These are phyloP conservation scores for Cucurbita pepo DNA, from an alignment of 306 rosid genomes.

Conservation along the genomic window DNA sequence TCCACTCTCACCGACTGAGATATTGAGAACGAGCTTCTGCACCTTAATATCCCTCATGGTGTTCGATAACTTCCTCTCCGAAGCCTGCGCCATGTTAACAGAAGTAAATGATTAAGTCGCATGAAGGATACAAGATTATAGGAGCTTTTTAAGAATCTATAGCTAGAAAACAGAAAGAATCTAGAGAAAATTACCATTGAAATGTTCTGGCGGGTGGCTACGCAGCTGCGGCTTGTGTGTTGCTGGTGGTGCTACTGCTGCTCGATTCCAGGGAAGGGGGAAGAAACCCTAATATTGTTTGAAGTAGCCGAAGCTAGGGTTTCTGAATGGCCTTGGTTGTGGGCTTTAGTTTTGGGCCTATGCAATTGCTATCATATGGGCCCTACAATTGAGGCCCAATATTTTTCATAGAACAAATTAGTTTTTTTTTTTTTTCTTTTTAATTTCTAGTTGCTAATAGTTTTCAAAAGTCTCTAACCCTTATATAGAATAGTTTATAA, in stretches of 20 bases:
- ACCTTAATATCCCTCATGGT: conserved; percentile 15
- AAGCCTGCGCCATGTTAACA: conserved; percentile 1
- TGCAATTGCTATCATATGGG: not conserved
- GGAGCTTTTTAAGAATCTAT: not conserved
- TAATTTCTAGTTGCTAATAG: too few species aligned
- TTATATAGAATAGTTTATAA: too few species aligned
- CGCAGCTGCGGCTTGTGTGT: not conserved
- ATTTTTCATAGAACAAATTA: not conserved
- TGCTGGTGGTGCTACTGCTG: not conserved
- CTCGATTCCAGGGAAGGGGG: not conserved
- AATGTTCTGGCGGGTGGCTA: not conserved
- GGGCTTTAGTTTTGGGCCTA: not conserved
- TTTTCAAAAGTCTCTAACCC: too few species aligned
- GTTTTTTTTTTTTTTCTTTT: too few species aligned
- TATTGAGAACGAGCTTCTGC: conserved; percentile 12
- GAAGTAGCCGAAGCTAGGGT: not conserved
- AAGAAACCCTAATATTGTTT: not conserved
- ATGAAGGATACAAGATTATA: not conserved
- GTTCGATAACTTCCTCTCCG: conserved; percentile 14
- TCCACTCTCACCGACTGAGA: conserved; percentile 15
- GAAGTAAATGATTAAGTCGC: not conserved
- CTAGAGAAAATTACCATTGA: not conserved
- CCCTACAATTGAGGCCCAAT: not conserved
- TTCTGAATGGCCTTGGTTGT: not conserved
- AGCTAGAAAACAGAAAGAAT: not conserved